Evolutionary conservation across 768 basidiomycete genomes (phyloP).

Genomic region (Pleurotus pulmonarius): DNA sequence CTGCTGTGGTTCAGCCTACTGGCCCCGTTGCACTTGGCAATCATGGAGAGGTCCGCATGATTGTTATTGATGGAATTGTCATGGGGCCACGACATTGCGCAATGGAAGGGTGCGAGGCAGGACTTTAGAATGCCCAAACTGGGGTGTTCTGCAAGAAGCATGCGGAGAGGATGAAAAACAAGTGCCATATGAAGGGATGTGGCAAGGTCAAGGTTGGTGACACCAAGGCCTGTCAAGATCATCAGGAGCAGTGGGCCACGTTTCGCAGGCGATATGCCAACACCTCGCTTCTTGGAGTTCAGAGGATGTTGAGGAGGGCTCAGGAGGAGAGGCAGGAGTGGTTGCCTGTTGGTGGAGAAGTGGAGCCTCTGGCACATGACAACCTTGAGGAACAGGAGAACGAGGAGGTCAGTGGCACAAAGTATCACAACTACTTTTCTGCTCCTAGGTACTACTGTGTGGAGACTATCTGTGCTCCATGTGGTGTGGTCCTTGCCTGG

Average conservation of each 20-base stretch:
- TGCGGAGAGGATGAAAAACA: conserved; percentile 12
- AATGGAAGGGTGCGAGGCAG: conserved; percentile 14
- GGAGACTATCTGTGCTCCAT: too few relatives aligned
- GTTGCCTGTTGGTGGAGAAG: too few relatives aligned
- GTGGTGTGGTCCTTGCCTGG: too few relatives aligned
- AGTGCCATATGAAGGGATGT: too few relatives aligned
- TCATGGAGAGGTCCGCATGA: not conserved
- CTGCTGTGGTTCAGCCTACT: too few relatives aligned
- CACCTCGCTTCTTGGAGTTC: conserved; percentile 16
- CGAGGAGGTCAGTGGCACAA: too few relatives aligned
- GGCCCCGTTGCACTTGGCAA: not conserved
- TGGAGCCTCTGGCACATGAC: too few relatives aligned
- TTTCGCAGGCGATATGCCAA: too few relatives aligned
- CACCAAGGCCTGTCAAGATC: conserved; percentile 12
- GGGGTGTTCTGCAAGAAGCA: conserved; percentile 20
- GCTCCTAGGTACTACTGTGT: too few relatives aligned
- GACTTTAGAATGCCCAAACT: conserved; percentile 16
- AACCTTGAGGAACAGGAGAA: too few relatives aligned
- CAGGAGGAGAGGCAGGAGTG: too few relatives aligned
- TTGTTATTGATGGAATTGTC: not conserved
- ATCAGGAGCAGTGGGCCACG: conserved; percentile 8
- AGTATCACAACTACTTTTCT: too few relatives aligned
- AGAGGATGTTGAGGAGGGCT: conserved; percentile 10
- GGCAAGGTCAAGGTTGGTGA: not conserved
- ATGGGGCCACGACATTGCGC: conserved; percentile 17